Base-by-base conservation (phyloP, 371 early-diverging fungal genomes). In the Synchytrium microbalum region DNA sequence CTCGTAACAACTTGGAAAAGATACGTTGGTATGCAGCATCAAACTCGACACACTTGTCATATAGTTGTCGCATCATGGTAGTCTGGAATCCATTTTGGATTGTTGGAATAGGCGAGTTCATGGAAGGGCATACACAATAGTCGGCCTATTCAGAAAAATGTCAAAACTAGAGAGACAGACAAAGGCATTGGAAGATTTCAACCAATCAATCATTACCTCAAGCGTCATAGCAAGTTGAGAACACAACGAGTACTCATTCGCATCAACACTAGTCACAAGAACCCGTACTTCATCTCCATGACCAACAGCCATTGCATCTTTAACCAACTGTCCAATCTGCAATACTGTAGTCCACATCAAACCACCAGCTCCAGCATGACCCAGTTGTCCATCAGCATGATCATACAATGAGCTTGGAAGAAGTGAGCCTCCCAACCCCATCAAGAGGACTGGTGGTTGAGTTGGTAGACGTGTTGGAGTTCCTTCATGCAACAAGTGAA, bases 321-420 rank as follows among this genome's bases (percentile, higher is more conserved):
- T 38, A 13, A 56, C 56, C 13, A 56, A 29, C 13, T 56, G 56
- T 24, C 56, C 56, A 24, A 56, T 56, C 13, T 29, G 56, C 29
- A 56, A 29, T 5, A 56, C 24, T 5, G 56, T 26, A 5, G 56
- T 56, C 56, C 56, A 56, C 46, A 38, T 38, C 46, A 19, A 38
- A 5, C 46, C 46, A 38, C 46, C 46, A 38, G 10, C 19, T 19
- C 46, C 46, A 38, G 46, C 46, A 38, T 38, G 46, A 38, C 46
- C 5, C 46, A 38, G 19, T 38, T 38, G 5, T 38, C 46, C 46
- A 38, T 38, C 46, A 38, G 46, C 46, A 38, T 38, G 46, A 38
- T 38, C 46, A 38, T 38, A 38, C 46, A 38, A 10, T 38, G 46
- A 5, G 46, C 19, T 38, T 38, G 5, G 5, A 19, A 38, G 10